Evolutionary conservation across 768 basidiomycete genomes (phyloP), one percentile per base, ranked within the genome.

Genomic region (Termitomyces sp.): DNA sequence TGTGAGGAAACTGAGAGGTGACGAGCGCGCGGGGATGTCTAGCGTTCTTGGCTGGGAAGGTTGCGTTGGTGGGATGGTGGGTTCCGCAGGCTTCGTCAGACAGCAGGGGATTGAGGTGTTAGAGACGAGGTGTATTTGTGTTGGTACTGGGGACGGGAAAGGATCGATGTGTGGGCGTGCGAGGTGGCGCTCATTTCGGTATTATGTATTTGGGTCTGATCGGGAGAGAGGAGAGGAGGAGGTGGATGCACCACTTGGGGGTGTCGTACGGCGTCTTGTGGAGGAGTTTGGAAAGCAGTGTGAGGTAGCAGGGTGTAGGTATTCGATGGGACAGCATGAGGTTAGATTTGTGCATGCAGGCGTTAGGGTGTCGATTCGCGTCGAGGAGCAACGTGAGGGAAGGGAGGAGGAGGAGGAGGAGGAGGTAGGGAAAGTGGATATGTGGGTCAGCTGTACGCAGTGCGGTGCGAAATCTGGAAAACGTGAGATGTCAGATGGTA

Each of bases 41-140:
- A 81, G 79, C 58, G 60, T 88, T 3, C 71, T 85, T 0, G 86
- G 87, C 1, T 89, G 86, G 86, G 79, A 82, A 40, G 73, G 75
- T 10, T 57, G 66, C 44, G 78, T 73, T 7, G 70, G 65, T 16
- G 77, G 76, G 5, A 79, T 87, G 79, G 65, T 67, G 6, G 83
- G 82, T 9, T 68, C 74, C 4, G 42, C 37, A 7, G 37, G 37
- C 17, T 39, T 39, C 16, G 37, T 82, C 19, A 23, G 54, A 53
- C 59, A 56, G 14, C 59, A 56, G 30, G 44, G 52, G 1, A 56
- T 56, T n/a, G 51, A 58, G 14, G 46, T 56, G 37, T 58, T 73
- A 7, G 66, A 62, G 8, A 52, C 55, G 17, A 27, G 56, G 44
- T 25, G 46, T 39, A 52, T 61, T 34, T 48, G 43, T 2, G 30